These are phyloP conservation scores for Chlamydomonas sp. DNA, from an alignment of 139 green algal genomes.

Conservation along the genomic window DNA sequence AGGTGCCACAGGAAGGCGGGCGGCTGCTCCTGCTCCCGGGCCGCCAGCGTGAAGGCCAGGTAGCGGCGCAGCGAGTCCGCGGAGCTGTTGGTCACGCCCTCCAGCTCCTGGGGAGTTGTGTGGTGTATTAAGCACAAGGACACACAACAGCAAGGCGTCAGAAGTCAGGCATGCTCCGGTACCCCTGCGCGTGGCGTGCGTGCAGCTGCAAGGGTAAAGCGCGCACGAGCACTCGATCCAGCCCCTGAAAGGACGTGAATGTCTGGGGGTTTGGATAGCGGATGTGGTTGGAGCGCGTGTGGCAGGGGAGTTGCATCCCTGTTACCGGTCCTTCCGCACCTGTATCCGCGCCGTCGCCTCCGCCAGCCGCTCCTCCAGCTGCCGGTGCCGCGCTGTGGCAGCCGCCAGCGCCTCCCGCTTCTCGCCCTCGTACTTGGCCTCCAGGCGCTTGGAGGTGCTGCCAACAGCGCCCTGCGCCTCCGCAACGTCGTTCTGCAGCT, in stretches of 20 bases:
- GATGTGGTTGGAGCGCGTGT: too few relatives aligned
- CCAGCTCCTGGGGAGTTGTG: conserved; percentile 10
- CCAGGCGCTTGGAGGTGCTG: conserved; percentile 27
- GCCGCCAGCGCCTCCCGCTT: conserved; percentile 6
- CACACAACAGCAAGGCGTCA: too few relatives aligned
- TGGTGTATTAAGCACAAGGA: neutral
- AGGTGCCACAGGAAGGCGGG: conserved; percentile 30
- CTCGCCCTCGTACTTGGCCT: conserved; percentile 39
- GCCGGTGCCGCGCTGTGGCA: neutral
- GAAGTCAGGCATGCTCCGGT: too few relatives aligned
- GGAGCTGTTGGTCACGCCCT: neutral
- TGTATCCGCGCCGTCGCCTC: conserved; percentile 9
- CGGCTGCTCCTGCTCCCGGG: neutral
- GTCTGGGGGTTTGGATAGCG: too few relatives aligned
- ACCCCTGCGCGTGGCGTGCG: too few relatives aligned
- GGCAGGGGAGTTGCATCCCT: too few relatives aligned
- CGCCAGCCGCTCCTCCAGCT: conserved; percentile 17
- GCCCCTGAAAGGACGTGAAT: too few relatives aligned
- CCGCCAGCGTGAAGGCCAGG: neutral
- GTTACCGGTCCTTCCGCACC: neutral
- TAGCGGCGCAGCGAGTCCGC: conserved; percentile 15
- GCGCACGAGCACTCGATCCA: too few relatives aligned
- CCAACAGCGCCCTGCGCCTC: conserved; percentile 24
- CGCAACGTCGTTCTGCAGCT: conserved; percentile 16
- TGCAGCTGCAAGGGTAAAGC: too few relatives aligned